Evolutionary conservation across 78 protist genomes (phyloP).

Genomic region (Dictyostelium brefeldianum): DNA sequence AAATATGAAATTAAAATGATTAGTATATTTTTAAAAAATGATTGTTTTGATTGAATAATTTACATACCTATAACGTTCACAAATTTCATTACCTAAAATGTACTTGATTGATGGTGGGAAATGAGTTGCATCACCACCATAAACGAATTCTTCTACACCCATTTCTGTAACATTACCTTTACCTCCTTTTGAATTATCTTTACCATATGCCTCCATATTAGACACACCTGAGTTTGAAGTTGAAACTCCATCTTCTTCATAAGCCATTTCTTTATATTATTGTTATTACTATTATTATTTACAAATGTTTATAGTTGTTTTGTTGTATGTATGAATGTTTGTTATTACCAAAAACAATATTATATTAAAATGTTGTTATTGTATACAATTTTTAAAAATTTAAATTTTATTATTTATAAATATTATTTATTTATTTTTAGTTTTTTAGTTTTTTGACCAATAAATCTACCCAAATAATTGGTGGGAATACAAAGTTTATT

Average conservation of each 20-base stretch:
- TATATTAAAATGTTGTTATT: neutral
- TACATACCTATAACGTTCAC: slow-evolving; percentile 67
- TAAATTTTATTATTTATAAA: too few relatives aligned
- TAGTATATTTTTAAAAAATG: too few relatives aligned
- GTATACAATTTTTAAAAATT: too few relatives aligned
- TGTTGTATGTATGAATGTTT: neutral
- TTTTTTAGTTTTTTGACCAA: too few relatives aligned
- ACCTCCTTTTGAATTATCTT: neutral
- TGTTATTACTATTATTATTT: too few relatives aligned
- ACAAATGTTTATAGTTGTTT: too few relatives aligned
- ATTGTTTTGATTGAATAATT: neutral
- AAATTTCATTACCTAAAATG: slow-evolving; percentile 83
- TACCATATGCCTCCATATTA: too few relatives aligned
- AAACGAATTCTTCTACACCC: neutral
- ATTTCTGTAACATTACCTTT: neutral
- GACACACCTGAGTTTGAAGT: too few relatives aligned
- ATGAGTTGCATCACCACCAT: neutral
- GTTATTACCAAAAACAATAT: neutral
- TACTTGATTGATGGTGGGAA: slow-evolving; percentile 42
- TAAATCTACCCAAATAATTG: too few relatives aligned
- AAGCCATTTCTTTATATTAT: neutral
- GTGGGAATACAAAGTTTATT: too few relatives aligned
- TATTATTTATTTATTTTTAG: too few relatives aligned
- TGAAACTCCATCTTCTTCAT: too few relatives aligned
- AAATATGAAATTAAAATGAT: neutral